These are phyloP conservation scores for Scedosporium dehoogii DNA, from an alignment of 2,329 filamentous ascomycete genomes.

Conservation along the genomic window DNA sequence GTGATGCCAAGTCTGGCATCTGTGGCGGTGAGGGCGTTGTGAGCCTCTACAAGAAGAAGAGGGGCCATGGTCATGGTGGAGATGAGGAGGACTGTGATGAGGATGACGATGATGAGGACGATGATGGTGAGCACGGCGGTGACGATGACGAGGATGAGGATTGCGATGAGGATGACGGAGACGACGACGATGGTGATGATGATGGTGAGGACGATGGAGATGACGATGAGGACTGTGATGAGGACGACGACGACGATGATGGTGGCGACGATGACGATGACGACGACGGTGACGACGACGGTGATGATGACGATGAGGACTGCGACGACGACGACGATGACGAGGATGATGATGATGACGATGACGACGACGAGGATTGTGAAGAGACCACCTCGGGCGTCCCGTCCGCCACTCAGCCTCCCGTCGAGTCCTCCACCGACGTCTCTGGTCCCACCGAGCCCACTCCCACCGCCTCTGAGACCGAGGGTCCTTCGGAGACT, in stretches of 20 bases:
- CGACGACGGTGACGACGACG: no score
- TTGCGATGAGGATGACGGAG: background rate
- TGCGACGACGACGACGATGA: no score
- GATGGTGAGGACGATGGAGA: background rate
- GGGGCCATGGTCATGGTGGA: slow-evolving; percentile 6
- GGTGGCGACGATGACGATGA: no score
- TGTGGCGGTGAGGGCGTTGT: slow-evolving; percentile 16
- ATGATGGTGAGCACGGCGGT: background rate
- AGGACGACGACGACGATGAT: background rate
- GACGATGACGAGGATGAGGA: background rate
- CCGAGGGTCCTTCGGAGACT: background rate
- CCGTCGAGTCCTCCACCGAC: background rate
- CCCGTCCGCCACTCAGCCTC: background rate
- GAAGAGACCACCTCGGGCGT: background rate
- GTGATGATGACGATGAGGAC: no score
- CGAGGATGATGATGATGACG: background rate
- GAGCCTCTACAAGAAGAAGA: slow-evolving; percentile 12
- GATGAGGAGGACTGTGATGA: background rate
- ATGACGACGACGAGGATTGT: background rate
- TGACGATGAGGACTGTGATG: background rate
- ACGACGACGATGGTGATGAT: background rate
- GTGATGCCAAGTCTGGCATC: slow-evolving; percentile 10
- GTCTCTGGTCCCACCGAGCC: background rate
- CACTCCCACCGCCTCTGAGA: background rate
- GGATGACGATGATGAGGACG: slow-evolving; percentile 1